Base-by-base conservation (phyloP, 306 rosid genomes). In the Rosa chinensis region DNA sequence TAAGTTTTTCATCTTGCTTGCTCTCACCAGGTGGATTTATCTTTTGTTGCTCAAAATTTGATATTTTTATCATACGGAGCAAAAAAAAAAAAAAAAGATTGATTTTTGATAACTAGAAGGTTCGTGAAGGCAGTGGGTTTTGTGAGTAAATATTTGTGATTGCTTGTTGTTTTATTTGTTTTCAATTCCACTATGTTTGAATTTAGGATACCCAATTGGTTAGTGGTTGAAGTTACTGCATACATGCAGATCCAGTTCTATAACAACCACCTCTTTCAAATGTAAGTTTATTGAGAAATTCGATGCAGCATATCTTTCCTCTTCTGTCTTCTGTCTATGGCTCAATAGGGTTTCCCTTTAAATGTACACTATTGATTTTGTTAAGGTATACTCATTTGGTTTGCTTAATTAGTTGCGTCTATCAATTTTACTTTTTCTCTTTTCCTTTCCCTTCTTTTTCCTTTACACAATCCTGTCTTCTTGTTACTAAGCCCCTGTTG, bases 1-100 rank as follows among this genome's bases (percentile, higher is more conserved):
- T 94, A 90, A 94, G 97, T 92, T 85, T 79, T 78, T 74, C 70
- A 37, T 66, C 76, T 72, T 73, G 17, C 86, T 71, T 70, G 39
- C 35, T 49, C 39, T 72, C 42, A 80, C 48, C 81, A 76, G 89
- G 89, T 89, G 81, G 63, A 80, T 21, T 77, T 40, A 2, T 61
- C 14, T 66, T 45, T 47, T 5, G 2, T 9, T 45, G 70, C 4
- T 47, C 25, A 37, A 50, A 12, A 39, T 59, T 28, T 45, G 37
- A 12, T 3, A 20, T 37, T 74, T 42, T 14, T n/a, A n/a, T 44
- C 28, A 20, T 5, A 10, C 1, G 7, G 4, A 14, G 0, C 16
- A 18, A 9, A 1, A 0, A 25, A 25, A 25, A 25, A 25, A 25
- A 72, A 20, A 49, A n/a, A 16, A 16, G 21, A 37, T 63, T 28